Evolutionary conservation across 805 yeast species (phyloP).

Genomic region (Wickerhamiella parazyma): DNA sequence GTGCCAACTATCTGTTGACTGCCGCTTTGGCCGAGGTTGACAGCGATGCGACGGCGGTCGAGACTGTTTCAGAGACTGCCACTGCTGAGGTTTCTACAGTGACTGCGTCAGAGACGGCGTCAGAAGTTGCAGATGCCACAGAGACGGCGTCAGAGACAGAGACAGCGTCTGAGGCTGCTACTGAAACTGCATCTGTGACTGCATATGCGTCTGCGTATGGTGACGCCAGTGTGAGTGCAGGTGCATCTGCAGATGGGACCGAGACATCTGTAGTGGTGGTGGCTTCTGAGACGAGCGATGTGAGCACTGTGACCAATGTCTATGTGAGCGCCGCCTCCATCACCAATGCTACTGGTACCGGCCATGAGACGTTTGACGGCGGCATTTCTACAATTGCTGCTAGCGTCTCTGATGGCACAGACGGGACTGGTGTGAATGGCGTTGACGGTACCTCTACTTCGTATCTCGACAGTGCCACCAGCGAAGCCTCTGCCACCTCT

Average conservation of each 20-base stretch:
- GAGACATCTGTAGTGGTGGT: background rate
- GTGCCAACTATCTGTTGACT: conserved; percentile 6
- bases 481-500: background rate
- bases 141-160: too few relatives aligned
- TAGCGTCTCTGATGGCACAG: background rate
- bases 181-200: background rate
- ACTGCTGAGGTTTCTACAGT: too few relatives aligned
- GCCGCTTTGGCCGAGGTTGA: background rate
- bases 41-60: background rate
- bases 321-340: conserved; percentile 5
- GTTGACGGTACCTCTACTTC: background rate
- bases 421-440: conserved; percentile 3
- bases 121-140: too few relatives aligned
- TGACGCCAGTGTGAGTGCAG: conserved; percentile 8
- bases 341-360: conserved; percentile 7
- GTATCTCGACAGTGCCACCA: background rate
- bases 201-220: background rate
- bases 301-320: background rate
- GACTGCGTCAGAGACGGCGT: too few relatives aligned
- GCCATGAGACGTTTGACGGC: conserved; percentile 1
- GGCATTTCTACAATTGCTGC: background rate
- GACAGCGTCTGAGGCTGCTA: background rate
- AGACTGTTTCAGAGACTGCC: too few relatives aligned
- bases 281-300: background rate
- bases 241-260: conserved; percentile 5